A percentile compares a stretch with the other conserved stretches of the same genome.
phyloP scores from a whole-genome alignment of 345 rosid genomes.

The Linum lewisii region DNA sequence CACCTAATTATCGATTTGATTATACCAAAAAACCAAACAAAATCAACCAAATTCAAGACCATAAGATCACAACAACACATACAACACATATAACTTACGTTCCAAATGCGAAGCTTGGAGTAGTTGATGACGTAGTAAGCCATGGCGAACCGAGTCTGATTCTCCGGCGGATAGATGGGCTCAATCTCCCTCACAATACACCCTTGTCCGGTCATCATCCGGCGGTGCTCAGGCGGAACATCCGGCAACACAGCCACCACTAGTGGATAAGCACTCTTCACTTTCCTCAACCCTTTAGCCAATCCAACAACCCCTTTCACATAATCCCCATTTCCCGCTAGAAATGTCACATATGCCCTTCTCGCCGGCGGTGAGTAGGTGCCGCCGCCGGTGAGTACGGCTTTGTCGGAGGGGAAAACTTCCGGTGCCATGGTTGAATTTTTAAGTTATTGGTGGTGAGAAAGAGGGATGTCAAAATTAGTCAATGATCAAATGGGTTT shows the following conservation, averaged over 20 bases:
- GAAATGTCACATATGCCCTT: slow-evolving; percentile 48
- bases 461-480: too few relatives aligned
- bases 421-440: too few relatives aligned
- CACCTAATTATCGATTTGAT: too few relatives aligned
- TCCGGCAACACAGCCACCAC: slow-evolving; percentile 81
- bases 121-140: slow-evolving; percentile 74
- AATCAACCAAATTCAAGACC: too few relatives aligned
- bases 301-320: slow-evolving; percentile 70
- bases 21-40: too few relatives aligned
- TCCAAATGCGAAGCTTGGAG: slow-evolving; percentile 85
- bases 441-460: too few relatives aligned
- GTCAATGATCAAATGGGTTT: too few relatives aligned
- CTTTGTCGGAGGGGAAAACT: too few relatives aligned
- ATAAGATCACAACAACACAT: too few relatives aligned
- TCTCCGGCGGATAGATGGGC: slow-evolving; percentile 63
- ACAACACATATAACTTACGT: slow-evolving; percentile 36
- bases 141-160: slow-evolving; percentile 62
- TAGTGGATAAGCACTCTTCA: slow-evolving; percentile 47
- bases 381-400: too few relatives aligned
- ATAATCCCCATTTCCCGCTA: slow-evolving; percentile 72
- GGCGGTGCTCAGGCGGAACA: slow-evolving; percentile 66
- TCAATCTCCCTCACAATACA: slow-evolving; percentile 56
- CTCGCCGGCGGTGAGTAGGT: not conserved
- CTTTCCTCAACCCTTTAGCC: slow-evolving; percentile 73
- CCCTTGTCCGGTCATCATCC: slow-evolving; percentile 52